Evolutionary conservation across 225 moss, liverwort and hornwort species (phyloP).

Genomic region (Climacium dendroides): DNA sequence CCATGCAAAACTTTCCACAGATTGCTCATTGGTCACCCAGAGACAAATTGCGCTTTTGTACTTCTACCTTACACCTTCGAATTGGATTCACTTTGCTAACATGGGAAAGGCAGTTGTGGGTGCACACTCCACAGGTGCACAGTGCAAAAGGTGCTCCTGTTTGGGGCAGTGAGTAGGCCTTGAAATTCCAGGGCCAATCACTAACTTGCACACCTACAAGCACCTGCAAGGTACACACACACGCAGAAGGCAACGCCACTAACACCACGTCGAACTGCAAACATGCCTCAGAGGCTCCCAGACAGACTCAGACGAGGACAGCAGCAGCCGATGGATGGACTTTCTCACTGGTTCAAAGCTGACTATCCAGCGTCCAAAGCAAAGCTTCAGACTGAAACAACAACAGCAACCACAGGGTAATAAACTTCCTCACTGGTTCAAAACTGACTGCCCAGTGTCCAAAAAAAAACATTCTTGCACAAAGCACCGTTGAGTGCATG

Average conservation of each 20-base stretch:
- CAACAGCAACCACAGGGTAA: not conserved
- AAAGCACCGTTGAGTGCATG: not conserved
- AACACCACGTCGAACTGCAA: not conserved
- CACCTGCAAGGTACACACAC: not conserved
- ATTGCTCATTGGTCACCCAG: not conserved
- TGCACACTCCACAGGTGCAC: too few species aligned
- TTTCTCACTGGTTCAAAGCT: not conserved
- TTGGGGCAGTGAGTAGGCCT: too few species aligned
- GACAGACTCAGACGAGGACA: not conserved
- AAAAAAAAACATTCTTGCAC: conserved; percentile 1
- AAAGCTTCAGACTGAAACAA: not conserved
- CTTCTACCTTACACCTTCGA: not conserved
- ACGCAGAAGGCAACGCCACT: not conserved
- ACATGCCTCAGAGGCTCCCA: not conserved
- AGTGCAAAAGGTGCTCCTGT: not conserved
- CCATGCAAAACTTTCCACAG: not conserved
- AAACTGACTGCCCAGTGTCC: not conserved
- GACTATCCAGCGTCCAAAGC: not conserved
- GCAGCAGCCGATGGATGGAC: not conserved
- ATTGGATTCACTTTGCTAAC: not conserved
- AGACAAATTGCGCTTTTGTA: not conserved
- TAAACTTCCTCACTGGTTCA: not conserved
- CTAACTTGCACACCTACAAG: not conserved
- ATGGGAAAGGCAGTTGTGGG: not conserved
- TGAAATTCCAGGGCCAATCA: not conserved